These are phyloP conservation scores for Wickerhamomyces mucosus DNA, from an alignment of 805 yeast species.

Conservation along the genomic window DNA sequence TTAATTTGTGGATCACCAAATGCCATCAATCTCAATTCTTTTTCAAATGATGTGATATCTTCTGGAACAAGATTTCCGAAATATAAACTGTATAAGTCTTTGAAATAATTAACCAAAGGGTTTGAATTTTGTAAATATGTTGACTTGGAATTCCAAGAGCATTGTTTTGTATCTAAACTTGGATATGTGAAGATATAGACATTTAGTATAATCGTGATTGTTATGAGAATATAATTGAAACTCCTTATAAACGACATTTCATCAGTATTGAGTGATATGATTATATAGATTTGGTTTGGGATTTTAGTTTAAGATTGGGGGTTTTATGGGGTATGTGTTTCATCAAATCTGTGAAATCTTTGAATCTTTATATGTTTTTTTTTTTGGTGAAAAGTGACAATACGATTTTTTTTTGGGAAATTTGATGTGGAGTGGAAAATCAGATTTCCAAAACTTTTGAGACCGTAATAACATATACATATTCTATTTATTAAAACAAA, in stretches of 20 bases:
- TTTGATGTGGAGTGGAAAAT: too few species aligned
- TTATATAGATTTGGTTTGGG: too few species aligned
- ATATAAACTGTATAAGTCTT: background rate
- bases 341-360: background rate
- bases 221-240: conserved; percentile 17
- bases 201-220: conserved; percentile 40
- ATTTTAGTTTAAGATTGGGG: conserved; percentile 1
- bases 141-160: conserved; percentile 45
- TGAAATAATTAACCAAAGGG: background rate
- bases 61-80: background rate
- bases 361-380: too few species aligned
- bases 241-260: conserved; percentile 14
- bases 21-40: conserved; percentile 59
- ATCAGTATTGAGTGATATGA: too few species aligned
- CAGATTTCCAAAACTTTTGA: too few species aligned
- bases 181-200: conserved; percentile 71
- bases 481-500: too few species aligned
- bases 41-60: conserved; percentile 8
- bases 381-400: too few species aligned
- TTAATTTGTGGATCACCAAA: conserved; percentile 97
- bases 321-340: background rate
- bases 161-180: conserved; percentile 39
- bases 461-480: too few species aligned
- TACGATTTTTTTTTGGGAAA: too few species aligned
- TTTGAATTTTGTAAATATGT: background rate